Percentiles rank a stretch among this genome's conserved stretches.
These are phyloP conservation scores for Aspergillus cristatus DNA, from an alignment of 495 filamentous ascomycete genomes.

Conservation along the genomic window DNA sequence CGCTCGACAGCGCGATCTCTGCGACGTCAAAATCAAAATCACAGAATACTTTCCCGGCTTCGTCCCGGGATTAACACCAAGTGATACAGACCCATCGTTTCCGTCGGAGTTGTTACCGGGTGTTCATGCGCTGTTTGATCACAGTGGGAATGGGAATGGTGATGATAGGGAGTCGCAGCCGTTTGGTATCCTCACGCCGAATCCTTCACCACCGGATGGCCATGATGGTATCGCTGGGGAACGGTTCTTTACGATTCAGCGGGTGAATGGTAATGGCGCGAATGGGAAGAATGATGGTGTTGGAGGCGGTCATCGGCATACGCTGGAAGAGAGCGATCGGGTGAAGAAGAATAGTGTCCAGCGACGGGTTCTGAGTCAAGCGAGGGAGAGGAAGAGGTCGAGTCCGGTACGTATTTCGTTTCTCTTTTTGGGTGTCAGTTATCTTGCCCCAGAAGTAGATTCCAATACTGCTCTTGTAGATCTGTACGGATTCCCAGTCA, in stretches of 20 bases:
- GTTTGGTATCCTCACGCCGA: slow-evolving; percentile 35
- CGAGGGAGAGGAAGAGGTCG: slow-evolving; percentile 58
- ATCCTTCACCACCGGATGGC: slow-evolving; percentile 21
- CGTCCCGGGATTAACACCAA: not conserved
- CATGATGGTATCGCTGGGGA: slow-evolving; percentile 40
- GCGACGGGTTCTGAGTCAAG: slow-evolving; percentile 54
- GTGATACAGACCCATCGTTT: slow-evolving; percentile 7
- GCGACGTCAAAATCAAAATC: slow-evolving; percentile 90
- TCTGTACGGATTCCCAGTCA: too few relatives aligned
- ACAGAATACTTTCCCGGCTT: slow-evolving; percentile 66
- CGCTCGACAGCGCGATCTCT: slow-evolving; percentile 67
- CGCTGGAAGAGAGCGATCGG: slow-evolving; percentile 67
- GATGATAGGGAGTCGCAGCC: slow-evolving; percentile 13
- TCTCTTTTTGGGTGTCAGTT: too few relatives aligned
- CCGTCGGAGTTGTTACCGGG: slow-evolving; percentile 19
- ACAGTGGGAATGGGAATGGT: not conserved
- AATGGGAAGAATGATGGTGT: slow-evolving; percentile 65
- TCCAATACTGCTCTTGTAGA: too few relatives aligned
- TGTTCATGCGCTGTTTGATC: slow-evolving; percentile 15
- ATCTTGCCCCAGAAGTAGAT: too few relatives aligned
- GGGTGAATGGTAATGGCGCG: slow-evolving; percentile 68
- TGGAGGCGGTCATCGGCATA: slow-evolving; percentile 61
- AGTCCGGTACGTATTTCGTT: slow-evolving; percentile 40
- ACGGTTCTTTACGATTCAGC: slow-evolving; percentile 63
- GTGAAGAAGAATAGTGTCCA: slow-evolving; percentile 80